A percentile compares a stretch with the other conserved stretches of the same genome.
These are phyloP conservation scores for Irpex sp. DNA, from an alignment of 1,284 basidiomycete species.

Conservation along the genomic window DNA sequence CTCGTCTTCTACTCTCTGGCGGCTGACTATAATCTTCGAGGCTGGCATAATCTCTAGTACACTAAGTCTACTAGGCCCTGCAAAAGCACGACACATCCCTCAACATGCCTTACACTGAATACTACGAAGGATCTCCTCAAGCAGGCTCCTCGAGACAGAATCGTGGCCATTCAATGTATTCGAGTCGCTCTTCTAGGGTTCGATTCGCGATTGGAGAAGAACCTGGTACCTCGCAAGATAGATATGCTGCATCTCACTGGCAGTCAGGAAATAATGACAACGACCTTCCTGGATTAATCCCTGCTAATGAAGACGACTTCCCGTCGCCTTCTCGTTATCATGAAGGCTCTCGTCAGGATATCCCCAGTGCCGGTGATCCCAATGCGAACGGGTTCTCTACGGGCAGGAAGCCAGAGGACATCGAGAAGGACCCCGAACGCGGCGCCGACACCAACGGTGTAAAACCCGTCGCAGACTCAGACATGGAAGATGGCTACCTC, in stretches of 20 bases:
- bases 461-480: not conserved
- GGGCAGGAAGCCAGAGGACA: not conserved
- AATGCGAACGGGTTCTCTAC: not conserved
- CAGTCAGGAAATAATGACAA: not conserved
- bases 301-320: not conserved
- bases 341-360: not conserved
- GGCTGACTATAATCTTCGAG: too few species aligned
- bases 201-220: not conserved
- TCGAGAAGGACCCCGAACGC: not conserved
- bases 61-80: too few species aligned
- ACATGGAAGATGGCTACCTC: not conserved
- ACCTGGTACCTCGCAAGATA: not conserved
- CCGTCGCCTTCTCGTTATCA: not conserved
- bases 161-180: not conserved
- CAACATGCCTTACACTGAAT: not conserved
- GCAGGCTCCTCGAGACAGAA: not conserved
- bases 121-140: not conserved
- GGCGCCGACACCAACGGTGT: not conserved
- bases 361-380: not conserved
- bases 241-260: not conserved
- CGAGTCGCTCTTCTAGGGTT: not conserved
- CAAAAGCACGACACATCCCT: too few species aligned
- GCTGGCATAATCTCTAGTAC: too few species aligned
- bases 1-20: not conserved
- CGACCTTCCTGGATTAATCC: not conserved